Evolutionary conservation across 2,329 filamentous ascomycete species (phyloP), one percentile per base, ranked within the genome.

Genomic region (Claviceps sorghi): DNA sequence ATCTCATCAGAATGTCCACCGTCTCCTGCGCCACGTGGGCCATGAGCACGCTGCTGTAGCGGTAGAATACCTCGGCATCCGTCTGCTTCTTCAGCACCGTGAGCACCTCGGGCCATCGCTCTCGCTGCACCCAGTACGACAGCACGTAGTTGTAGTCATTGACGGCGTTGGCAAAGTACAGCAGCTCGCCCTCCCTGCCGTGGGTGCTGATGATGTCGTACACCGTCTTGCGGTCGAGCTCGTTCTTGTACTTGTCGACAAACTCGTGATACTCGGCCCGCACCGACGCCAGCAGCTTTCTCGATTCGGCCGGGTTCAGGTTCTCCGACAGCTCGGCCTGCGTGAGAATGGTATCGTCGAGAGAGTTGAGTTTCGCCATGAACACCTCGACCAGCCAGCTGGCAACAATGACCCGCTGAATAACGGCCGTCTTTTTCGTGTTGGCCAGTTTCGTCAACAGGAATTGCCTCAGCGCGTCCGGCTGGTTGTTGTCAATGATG

Each of bases 121-220:
- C 93, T 54, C 91, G 79, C 67, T 97, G 93, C 19, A 97, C 85
- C 93, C 93, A 98, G 68, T 98, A 98, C 10, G 88, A 87, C 15
- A 98, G 73, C 22, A 97, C 89, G 63, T 95, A 98, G 65, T 94
- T 88, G 70, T 93, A 89, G 66, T 98, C 93, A 60, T 91, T 86
- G 47, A 94, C 77, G 7, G 86, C 81, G 54, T 85, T 93, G 21
- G 93, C 93, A 69, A 90, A 98, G 69, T 83, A 93, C 0, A 98
- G 75, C 2, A 98, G 74, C 65, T 98, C 93, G 59, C 91, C 84
- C 69, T 98, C 93, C 53, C 93, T 79, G 17, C 91, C 93, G 64
- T 98, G 93, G 59, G 89, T 95, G 67, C 88, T 91, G 62, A 97
- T 91, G 54, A 97, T 84, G 63, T 96, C 91, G 69, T 98, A 98